Evolutionary conservation across 73 alveolate species (phyloP).

Genomic region (Uronychia binucleata): DNA sequence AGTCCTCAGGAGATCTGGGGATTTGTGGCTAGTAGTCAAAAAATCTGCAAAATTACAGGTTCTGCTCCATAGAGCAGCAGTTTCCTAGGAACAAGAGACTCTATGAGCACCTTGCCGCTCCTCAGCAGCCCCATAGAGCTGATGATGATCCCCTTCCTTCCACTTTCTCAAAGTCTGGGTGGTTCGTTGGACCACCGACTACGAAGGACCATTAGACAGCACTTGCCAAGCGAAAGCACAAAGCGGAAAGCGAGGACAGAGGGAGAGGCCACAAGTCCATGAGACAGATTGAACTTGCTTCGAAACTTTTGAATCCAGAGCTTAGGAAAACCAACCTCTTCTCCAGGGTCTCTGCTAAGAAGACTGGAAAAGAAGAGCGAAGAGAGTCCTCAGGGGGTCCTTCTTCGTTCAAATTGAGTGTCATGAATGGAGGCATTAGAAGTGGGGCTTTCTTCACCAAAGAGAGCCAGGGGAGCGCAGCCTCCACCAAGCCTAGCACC

Average conservation of each 20-base stretch:
- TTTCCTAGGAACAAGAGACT: conserved; percentile 40
- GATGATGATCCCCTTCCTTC: conserved; percentile 56
- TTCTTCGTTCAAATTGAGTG: neutral
- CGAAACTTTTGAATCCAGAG: neutral
- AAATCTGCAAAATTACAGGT: conserved; percentile 12
- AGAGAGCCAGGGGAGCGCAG: too few species aligned
- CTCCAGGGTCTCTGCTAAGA: neutral
- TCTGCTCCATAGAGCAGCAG: conserved; percentile 48
- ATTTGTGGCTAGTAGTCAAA: neutral
- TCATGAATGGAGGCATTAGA: neutral
- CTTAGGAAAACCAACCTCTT: neutral
- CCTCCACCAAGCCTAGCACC: too few species aligned
- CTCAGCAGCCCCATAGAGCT: conserved; percentile 27
- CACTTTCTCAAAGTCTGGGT: conserved; percentile 41
- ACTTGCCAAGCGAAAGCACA: too few species aligned
- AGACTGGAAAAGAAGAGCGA: neutral
- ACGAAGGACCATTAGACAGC: conserved; percentile 24
- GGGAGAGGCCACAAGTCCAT: neutral
- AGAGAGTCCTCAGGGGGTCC: neutral
- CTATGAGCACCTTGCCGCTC: conserved; percentile 24
- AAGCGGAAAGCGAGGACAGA: too few species aligned
- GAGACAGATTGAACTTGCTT: neutral
- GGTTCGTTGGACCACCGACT: conserved; percentile 47
- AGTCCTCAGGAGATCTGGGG: conserved; percentile 5
- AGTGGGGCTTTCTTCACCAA: neutral